A percentile compares a stretch with the other conserved stretches of the same genome.
Conservation (phyloP, 1,139 yeast species). For the Scheffersomyces cryptocercus region DNA sequence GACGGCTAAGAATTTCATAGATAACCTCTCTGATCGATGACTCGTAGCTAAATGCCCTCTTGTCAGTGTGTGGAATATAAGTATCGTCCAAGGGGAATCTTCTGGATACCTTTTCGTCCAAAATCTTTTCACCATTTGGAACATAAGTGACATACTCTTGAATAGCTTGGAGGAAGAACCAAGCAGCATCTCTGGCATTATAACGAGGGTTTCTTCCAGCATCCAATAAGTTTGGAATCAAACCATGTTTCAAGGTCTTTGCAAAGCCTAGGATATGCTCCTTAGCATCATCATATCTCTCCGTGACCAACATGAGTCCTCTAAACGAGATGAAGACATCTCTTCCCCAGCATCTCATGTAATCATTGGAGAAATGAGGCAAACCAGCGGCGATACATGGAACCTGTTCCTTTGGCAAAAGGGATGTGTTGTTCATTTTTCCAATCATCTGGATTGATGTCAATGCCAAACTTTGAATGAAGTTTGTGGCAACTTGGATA, state of each 20-base stretch:
- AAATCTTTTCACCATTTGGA: slow-evolving; percentile 67
- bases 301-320: slow-evolving; percentile 78
- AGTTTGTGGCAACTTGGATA: slow-evolving; percentile 63
- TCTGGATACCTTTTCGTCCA: slow-evolving; percentile 72
- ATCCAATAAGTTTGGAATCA: slow-evolving; percentile 89
- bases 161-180: slow-evolving; percentile 87
- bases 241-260: slow-evolving; percentile 88
- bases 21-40: slow-evolving; percentile 73
- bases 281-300: slow-evolving; percentile 77
- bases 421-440: slow-evolving; percentile 68
- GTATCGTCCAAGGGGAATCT: slow-evolving; percentile 91
- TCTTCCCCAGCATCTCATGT: slow-evolving; percentile 98
- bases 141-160: slow-evolving; percentile 75
- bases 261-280: slow-evolving; percentile 85
- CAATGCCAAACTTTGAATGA: slow-evolving; percentile 77
- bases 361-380: slow-evolving; percentile 87
- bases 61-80: slow-evolving; percentile 67
- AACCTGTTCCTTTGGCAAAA: slow-evolving; percentile 60
- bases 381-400: slow-evolving; percentile 94
- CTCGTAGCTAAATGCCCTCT: slow-evolving; percentile 72
- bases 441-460: slow-evolving; percentile 91
- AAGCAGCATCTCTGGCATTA: slow-evolving; percentile 95
- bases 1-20: slow-evolving; percentile 79
- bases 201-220: slow-evolving; percentile 93
- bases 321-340: slow-evolving; percentile 88